Percentiles rank a stretch among this genome's conserved stretches.
Evolutionary conservation across 768 basidiomycete genomes (phyloP).

Genomic region (Mycena metata): DNA sequence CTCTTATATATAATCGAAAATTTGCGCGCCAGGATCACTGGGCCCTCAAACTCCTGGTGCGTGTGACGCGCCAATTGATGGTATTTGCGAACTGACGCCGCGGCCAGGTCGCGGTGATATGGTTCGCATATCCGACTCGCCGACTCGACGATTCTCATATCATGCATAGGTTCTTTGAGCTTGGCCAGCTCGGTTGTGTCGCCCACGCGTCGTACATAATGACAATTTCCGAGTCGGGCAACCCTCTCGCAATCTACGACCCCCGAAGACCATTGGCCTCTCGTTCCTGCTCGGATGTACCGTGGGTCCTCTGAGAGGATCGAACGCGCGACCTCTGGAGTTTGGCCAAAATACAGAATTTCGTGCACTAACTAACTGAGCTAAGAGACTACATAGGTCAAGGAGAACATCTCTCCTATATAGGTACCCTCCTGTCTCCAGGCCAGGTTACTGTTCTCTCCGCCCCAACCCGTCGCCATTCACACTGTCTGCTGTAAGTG

Average conservation of each 20-base stretch:
- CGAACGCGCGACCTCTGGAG: too few species aligned
- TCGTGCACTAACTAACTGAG: too few species aligned
- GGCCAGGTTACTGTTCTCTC: too few species aligned
- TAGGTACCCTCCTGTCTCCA: too few species aligned
- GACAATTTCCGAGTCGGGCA: slow-evolving; percentile 35
- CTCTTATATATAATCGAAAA: slow-evolving; percentile 37
- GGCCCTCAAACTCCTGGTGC: slow-evolving; percentile 32
- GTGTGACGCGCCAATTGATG: neutral
- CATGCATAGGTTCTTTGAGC: slow-evolving; percentile 25
- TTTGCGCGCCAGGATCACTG: slow-evolving; percentile 31
- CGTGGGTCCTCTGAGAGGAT: slow-evolving; percentile 34
- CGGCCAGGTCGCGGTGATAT: slow-evolving; percentile 30
- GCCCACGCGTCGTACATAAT: slow-evolving; percentile 26
- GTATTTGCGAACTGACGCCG: neutral
- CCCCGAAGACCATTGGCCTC: slow-evolving; percentile 29
- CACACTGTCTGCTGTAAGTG: too few species aligned
- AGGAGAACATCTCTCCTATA: too few species aligned
- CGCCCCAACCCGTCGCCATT: too few species aligned
- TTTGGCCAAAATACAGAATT: too few species aligned
- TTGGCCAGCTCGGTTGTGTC: slow-evolving; percentile 34
- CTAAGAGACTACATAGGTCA: too few species aligned
- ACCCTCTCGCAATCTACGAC: slow-evolving; percentile 27
- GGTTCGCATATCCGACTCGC: slow-evolving; percentile 4
- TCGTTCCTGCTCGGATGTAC: slow-evolving; percentile 34
- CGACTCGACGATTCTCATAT: neutral